Conservation (phyloP, 2,329 filamentous ascomycete species). For the Aureobasidium melanogenum region DNA sequence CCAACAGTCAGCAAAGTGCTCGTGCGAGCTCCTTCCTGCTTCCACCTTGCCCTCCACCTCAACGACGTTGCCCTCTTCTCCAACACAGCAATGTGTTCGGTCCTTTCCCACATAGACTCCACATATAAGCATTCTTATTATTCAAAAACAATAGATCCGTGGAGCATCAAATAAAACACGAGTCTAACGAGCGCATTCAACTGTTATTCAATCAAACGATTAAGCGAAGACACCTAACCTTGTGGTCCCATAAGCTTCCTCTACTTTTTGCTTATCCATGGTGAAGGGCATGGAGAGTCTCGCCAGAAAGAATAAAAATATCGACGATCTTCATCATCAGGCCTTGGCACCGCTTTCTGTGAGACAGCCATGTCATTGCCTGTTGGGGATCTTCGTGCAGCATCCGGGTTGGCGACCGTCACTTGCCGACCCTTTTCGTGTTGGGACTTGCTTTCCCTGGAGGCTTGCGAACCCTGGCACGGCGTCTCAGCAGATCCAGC, state of each 20-base stretch:
- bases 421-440: slow-evolving; percentile 5
- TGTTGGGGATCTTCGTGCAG: not conserved
- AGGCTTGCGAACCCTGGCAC: not conserved
- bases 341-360: not conserved
- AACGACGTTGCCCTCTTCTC: not conserved
- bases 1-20: not conserved
- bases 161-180: slow-evolving; percentile 4
- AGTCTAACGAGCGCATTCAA: not conserved
- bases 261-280: not conserved
- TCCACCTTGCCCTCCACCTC: not conserved
- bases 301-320: not conserved
- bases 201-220: not conserved
- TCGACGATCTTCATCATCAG: slow-evolving; percentile 2
- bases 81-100: not conserved
- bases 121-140: not conserved
- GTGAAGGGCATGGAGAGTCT: not conserved
- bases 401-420: not conserved
- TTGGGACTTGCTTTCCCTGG: not conserved
- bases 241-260: not conserved
- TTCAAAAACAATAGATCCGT: not conserved
- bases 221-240: not conserved
- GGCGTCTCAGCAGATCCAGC: not conserved
- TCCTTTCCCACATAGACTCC: not conserved
- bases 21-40: slow-evolving; percentile 2
- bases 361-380: slow-evolving; percentile 10